These are phyloP conservation scores for Alopecurus myosuroides DNA, from an alignment of 176 grass and related monocot species.

Conservation along the genomic window DNA sequence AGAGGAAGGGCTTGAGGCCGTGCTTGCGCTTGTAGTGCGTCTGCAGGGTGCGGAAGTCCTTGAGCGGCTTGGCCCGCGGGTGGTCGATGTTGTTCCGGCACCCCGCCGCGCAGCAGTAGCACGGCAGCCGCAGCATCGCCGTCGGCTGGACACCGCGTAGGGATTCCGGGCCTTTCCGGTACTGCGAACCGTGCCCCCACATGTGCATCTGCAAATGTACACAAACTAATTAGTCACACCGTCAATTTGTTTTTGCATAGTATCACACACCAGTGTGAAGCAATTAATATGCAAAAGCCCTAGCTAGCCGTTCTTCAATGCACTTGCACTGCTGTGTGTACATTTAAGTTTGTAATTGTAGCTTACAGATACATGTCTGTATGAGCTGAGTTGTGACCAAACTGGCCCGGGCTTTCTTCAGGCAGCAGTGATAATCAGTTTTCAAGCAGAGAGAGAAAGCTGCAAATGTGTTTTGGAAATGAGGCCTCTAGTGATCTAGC, in stretches of 20 bases:
- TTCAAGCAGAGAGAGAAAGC: slow-evolving; percentile 6
- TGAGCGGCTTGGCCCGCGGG: slow-evolving; percentile 81
- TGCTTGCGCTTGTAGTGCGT: slow-evolving; percentile 99
- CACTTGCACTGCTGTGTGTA: too few species aligned
- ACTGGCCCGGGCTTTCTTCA: not conserved
- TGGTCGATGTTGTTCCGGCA: slow-evolving; percentile 99
- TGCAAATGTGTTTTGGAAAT: slow-evolving; percentile 15
- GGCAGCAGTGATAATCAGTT: slow-evolving; percentile 15
- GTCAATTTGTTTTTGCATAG: too few species aligned
- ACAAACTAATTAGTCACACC: not conserved
- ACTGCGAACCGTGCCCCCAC: slow-evolving; percentile 99
- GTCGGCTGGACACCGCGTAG: slow-evolving; percentile 95
- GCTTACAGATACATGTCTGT: not conserved
- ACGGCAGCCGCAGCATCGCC: slow-evolving; percentile 92
- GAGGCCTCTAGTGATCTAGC: slow-evolving; percentile 26
- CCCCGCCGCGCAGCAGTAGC: slow-evolving; percentile 95
- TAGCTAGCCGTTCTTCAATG: not conserved
- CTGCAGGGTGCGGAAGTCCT: slow-evolving; percentile 97
- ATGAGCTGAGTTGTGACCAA: not conserved
- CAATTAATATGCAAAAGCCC: too few species aligned
- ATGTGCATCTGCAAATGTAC: slow-evolving; percentile 76
- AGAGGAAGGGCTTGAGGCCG: slow-evolving; percentile 96
- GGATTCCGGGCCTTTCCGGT: slow-evolving; percentile 89
- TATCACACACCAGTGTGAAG: too few species aligned
- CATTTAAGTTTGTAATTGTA: slow-evolving; percentile 3